phyloP scores from a whole-genome alignment of 257 asterid genomes.

The Rauvolfia tetraphylla region DNA sequence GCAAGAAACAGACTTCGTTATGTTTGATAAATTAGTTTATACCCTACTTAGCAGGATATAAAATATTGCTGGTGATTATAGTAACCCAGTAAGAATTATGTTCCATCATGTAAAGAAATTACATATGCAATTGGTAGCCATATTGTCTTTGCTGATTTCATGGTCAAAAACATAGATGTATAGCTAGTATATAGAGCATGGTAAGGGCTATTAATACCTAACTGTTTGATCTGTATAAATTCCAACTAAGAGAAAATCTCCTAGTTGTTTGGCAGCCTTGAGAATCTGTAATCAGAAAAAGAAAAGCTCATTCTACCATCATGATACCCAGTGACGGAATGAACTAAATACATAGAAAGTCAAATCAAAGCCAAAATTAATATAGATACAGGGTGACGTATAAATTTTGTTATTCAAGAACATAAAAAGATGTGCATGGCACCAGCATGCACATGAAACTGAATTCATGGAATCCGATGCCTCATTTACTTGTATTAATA shows the following conservation, averaged over 20 bases:
- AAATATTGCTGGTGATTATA: background rate
- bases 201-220: constrained; percentile 39
- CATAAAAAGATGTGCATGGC: background rate
- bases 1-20: constrained; percentile 21
- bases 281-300: constrained; percentile 59
- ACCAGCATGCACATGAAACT: background rate
- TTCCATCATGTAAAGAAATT: background rate
- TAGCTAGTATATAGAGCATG: background rate
- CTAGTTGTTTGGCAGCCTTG: constrained; percentile 73
- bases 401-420: background rate
- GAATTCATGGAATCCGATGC: background rate
- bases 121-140: background rate
- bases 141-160: background rate
- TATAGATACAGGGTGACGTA: background rate
- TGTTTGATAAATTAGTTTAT: constrained; percentile 7
- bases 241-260: constrained; percentile 96
- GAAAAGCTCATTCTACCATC: constrained; percentile 1
- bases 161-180: background rate
- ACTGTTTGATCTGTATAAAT: constrained; percentile 71
- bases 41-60: background rate
- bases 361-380: background rate
- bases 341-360: background rate
- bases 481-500: background rate
- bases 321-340: background rate
- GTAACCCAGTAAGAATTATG: background rate